These are phyloP conservation scores for Daldinia sp. DNA, from an alignment of 2,329 filamentous ascomycete genomes.

Conservation along the genomic window DNA sequence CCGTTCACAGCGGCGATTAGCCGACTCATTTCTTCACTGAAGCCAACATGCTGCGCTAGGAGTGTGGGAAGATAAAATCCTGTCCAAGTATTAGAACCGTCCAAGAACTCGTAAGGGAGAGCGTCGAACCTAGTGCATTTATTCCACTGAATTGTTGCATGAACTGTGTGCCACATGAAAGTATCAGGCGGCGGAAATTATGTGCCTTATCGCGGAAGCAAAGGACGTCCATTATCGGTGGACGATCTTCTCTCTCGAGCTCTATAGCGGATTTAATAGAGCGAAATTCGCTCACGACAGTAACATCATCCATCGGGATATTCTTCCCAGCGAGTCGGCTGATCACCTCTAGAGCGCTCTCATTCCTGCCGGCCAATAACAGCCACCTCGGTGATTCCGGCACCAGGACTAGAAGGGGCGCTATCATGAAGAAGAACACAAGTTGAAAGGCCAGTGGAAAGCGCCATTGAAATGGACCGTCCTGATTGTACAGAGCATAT, in stretches of 20 bases:
- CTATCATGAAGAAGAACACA: constrained; percentile 54
- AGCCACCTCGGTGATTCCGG: constrained; percentile 58
- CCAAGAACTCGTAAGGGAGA: constrained; percentile 30
- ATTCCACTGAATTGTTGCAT: constrained; percentile 62
- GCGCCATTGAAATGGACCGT: constrained; percentile 53
- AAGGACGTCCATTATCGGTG: constrained; percentile 53
- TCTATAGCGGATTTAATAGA: constrained; percentile 54
- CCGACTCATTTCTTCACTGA: constrained; percentile 63
- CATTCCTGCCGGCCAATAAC: constrained; percentile 64
- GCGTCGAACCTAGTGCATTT: constrained; percentile 51
- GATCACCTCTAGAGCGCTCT: constrained; percentile 60
- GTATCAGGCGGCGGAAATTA: constrained; percentile 53
- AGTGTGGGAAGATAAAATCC: constrained; percentile 66
- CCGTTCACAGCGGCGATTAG: constrained; percentile 66
- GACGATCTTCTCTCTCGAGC: constrained; percentile 52
- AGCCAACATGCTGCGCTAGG: constrained; percentile 66
- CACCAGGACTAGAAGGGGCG: constrained; percentile 49
- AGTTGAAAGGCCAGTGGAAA: constrained; percentile 55
- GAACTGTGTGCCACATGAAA: constrained; percentile 61
- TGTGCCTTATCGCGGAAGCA: constrained; percentile 55
- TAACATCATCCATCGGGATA: constrained; percentile 42
- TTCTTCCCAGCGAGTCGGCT: constrained; percentile 64
- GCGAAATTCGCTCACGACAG: constrained; percentile 52
- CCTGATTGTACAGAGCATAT: constrained; percentile 54
- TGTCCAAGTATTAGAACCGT: constrained; percentile 25